A percentile compares a stretch with the other conserved stretches of the same genome.
These are phyloP conservation scores for Fragaria vesca DNA, from an alignment of 306 rosid species.

Conservation along the genomic window DNA sequence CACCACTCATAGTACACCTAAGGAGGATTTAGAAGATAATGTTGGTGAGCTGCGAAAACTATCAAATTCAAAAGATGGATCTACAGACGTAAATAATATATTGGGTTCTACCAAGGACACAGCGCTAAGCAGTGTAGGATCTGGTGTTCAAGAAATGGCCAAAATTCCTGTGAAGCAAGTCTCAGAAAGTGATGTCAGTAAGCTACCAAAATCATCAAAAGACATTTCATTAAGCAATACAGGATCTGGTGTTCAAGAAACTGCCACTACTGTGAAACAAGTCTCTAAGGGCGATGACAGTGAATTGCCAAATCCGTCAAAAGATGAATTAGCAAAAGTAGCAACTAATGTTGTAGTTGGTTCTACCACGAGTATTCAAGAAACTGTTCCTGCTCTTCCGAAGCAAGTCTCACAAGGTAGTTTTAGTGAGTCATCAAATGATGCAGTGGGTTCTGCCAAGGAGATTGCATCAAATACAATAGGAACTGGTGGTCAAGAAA, in stretches of 20 bases:
- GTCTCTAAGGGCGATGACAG: conserved; percentile 25
- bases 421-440: neutral
- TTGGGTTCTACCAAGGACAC: neutral
- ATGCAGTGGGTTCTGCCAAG: conserved; percentile 18
- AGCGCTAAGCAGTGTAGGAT: neutral
- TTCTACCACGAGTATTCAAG: conserved; percentile 3
- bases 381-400: neutral
- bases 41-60: neutral
- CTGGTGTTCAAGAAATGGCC: neutral
- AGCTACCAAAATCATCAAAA: neutral
- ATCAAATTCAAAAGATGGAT: neutral
- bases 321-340: conserved; percentile 18
- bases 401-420: neutral
- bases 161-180: neutral
- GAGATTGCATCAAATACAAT: neutral
- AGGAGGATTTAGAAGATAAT: neutral
- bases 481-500: conserved; percentile 23
- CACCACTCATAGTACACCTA: neutral
- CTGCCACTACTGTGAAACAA: conserved; percentile 30
- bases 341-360: conserved; percentile 28
- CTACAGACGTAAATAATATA: neutral
- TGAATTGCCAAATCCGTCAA: conserved; percentile 32
- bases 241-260: neutral
- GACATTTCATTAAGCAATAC: neutral
- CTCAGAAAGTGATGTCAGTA: neutral